Base-by-base conservation (phyloP, 2,329 filamentous ascomycete species). In the Trichoderma koningiopsis region DNA sequence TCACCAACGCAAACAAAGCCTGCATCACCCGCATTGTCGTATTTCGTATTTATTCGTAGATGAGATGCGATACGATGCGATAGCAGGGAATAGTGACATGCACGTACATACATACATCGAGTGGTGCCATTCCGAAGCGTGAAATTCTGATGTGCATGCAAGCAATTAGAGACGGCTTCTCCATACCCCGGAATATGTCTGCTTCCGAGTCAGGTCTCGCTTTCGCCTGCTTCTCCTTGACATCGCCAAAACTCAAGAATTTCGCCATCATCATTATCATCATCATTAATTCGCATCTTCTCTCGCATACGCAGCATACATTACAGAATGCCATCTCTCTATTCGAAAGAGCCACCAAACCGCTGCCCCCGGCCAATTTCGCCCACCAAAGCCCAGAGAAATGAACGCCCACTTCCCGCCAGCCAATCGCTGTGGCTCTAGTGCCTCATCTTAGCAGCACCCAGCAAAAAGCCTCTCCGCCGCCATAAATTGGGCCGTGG, bases 381-480 rank as follows among this genome's bases (percentile, higher is more conserved):
- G 27, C 52, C 24, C 52, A 16, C 16, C 13, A 29, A 53, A 53
- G 49, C 22, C 40, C 16, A 52, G 24, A 53, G 52, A 31, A 55
- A 55, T 31, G 29, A 31, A 13, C 14, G 52, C 8, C n/a, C 52
- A 16, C 37, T 43, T 56, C 3, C 53, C 53, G 29, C n/a, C 53
- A 56, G 53, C 53, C 53, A 56, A 40, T 55, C 61, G 40, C 43
- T 55, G 33, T 31, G 22, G 7, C 43, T 37, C 10, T 27, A 62
- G n/a, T 40, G 47, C 60, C 60, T 63, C 60, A 47, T 24, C 52
- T 49, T 53, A 53, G 22, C 60, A 55, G 10, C 49, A 40, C 37
- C 37, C 49, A 29, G 49, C 37, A 56, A 13, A 33, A 40, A 29
- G 61, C 49, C 33, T 43, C 33, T 64, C 49, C 61, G 33, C 57